Conservation (phyloP, 1,284 basidiomycete species). For the Sporisorium scitamineum region DNA sequence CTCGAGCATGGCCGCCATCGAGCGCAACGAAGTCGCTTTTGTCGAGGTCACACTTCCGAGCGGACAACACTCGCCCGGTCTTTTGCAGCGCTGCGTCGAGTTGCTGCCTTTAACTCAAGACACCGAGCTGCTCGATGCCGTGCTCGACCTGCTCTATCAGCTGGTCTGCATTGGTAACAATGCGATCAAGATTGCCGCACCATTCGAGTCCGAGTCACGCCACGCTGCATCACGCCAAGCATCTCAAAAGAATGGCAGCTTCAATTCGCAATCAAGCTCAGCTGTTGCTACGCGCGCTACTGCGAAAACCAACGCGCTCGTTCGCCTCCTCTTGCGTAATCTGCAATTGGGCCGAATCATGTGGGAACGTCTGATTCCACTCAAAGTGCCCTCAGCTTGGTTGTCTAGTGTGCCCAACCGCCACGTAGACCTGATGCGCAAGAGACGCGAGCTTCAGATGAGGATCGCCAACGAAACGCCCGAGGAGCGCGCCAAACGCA, state of each 20-base stretch:
- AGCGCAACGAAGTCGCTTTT: conserved; percentile 58
- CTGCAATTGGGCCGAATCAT: conserved; percentile 53
- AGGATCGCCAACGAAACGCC: conserved; percentile 37
- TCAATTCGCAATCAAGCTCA: neutral
- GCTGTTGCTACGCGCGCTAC: conserved; percentile 11
- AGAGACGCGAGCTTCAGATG: conserved; percentile 42
- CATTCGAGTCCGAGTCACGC: conserved; percentile 1
- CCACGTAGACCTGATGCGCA: conserved; percentile 17
- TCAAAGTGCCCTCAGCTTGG: conserved; percentile 43
- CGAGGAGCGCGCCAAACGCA: conserved; percentile 45
- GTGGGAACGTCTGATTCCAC: conserved; percentile 54
- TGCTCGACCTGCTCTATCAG: conserved; percentile 64
- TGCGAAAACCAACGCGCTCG: conserved; percentile 35
- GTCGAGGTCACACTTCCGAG: conserved; percentile 41
- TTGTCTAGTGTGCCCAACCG: conserved; percentile 27
- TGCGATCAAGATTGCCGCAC: conserved; percentile 48
- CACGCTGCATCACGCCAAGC: neutral
- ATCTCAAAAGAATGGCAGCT: neutral
- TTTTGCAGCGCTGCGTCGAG: conserved; percentile 57
- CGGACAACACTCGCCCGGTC: conserved; percentile 45
- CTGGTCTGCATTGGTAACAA: conserved; percentile 60
- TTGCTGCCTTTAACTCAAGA: conserved; percentile 62
- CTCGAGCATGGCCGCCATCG: conserved; percentile 48
- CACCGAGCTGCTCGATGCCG: conserved; percentile 60
- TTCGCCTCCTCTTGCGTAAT: conserved; percentile 54